These are phyloP conservation scores for Orbilia quercus DNA, from an alignment of 2,329 filamentous ascomycete species.

Conservation along the genomic window DNA sequence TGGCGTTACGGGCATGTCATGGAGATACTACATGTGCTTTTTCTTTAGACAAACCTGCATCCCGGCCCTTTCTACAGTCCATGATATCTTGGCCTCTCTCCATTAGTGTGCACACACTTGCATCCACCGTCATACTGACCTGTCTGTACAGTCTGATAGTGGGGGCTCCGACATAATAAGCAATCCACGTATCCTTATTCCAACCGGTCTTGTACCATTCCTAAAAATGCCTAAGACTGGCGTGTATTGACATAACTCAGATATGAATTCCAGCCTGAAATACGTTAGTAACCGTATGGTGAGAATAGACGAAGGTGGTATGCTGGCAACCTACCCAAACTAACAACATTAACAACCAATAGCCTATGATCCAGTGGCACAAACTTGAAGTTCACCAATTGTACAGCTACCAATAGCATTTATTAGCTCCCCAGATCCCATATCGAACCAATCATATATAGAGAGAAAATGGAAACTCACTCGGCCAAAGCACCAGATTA, in stretches of 20 bases:
- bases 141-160: constrained; percentile 9
- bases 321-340: constrained; percentile 68
- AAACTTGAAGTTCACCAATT: constrained; percentile 86
- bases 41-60: constrained; percentile 30
- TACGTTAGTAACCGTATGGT: background rate
- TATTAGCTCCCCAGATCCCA: background rate
- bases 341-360: constrained; percentile 85
- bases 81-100: constrained; percentile 20
- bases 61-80: background rate
- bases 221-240: constrained; percentile 4
- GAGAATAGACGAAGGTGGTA: background rate
- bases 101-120: constrained; percentile 4
- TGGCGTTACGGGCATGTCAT: constrained; percentile 50
- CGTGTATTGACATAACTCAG: constrained; percentile 70
- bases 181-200: background rate
- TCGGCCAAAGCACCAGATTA: constrained; percentile 90
- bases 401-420: constrained; percentile 68
- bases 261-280: constrained; percentile 72
- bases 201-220: too few relatives aligned
- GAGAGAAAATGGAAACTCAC: constrained; percentile 56
- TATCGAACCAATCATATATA: too few relatives aligned
- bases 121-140: constrained; percentile 11
- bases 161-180: constrained; percentile 1
- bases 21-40: constrained; percentile 47
- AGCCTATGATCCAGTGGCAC: constrained; percentile 85